Evolutionary conservation across 176 grass and related monocot species (phyloP), one percentile per base, ranked within the genome.

Genomic region (Saccharum spontaneum): DNA sequence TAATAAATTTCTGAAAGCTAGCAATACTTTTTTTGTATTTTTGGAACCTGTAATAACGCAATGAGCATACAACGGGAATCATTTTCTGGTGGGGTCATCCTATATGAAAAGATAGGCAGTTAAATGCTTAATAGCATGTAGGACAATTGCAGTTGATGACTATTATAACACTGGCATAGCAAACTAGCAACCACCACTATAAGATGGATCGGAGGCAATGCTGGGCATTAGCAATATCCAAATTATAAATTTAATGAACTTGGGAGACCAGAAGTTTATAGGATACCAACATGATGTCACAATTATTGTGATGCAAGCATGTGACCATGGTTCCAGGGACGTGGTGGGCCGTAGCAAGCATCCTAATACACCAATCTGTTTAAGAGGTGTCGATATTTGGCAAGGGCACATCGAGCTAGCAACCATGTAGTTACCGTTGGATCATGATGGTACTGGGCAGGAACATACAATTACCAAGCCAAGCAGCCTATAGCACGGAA

Each of bases 161-260:
- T 86, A 54, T 23, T 31, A 49, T 65, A 10, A 44, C 20, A 73
- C 72, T 23, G 57, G 69, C 73, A 78, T 69, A 49, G 22, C 22
- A 78, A 67, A 6, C 50, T 59, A 83, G 45, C 7, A 65, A 34
- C 13, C 78, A 77, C 20, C 39, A 59, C 5, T 48, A 11, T 79
- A 45, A 69, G 28, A 28, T 38, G n/a, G 30, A 87, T 75, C 16
- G 49, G 59, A 79, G 64, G 54, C 36, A 83, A 75, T 79, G 46
- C n/a, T 75, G 30, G 2, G 69, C 44, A 62, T 79, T 23, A 31
- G 45, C 7, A 38, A 38, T 73, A 67, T 10, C 38, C 36, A 38
- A 20, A 69, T 66, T 73, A 75, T 65, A 41, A 34, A 54, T 40
- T 45, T 77, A 26, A 70, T 65, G 54, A 82, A 66, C 26, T 72